Evolutionary conservation across 208 protist species (phyloP), one percentile per base, ranked within the genome.

Genomic region (Acanthamoeba royreba): DNA sequence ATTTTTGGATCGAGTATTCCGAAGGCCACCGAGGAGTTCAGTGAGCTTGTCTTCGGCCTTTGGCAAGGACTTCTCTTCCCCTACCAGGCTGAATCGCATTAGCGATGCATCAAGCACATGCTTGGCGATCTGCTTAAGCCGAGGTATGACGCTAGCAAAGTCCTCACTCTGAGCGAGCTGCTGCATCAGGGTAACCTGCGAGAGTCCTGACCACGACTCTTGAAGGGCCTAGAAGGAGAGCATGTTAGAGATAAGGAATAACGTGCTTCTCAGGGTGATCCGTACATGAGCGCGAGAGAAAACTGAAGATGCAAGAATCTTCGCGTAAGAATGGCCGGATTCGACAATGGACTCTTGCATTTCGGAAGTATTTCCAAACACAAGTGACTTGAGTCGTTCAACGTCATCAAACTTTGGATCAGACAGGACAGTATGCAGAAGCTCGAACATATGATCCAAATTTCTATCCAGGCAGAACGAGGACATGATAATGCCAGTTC

Each of bases 391-490:
- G 28, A 92, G 88, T 5, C 63, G 88, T 45, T 92, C 88, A 42
- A 81, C 46, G 43, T 92, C 88, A 2, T 92, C 88, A 43, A 92
- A 92, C 66, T 15, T 42, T 15, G 88, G 88, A 13, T 49, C 33
- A 17, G 53, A 81, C 17, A 74, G 31, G 42, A 92, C 66, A 4
- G 63, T 74, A 35, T 81, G 88, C 42, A 92, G 53, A 2, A 92
- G 55, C 28, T 92, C 88, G 52, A 92, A 92, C 88, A 92, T 92
- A 46, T 81, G 88, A 7, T 74, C 53, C 61, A 92, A 35, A 35
- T 92, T 92, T 9, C 66, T 77, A 42, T 92, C 88, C 19, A 92
- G 46, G 66, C 88, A 92, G 66, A 58, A 92, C 61, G 61, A 81
- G 33, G 53, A 22, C 38, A 92, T 35, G n/a, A 58, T 58, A 42